Evolutionary conservation across 345 rosid species (phyloP).

Genomic region (Brassica napus): DNA sequence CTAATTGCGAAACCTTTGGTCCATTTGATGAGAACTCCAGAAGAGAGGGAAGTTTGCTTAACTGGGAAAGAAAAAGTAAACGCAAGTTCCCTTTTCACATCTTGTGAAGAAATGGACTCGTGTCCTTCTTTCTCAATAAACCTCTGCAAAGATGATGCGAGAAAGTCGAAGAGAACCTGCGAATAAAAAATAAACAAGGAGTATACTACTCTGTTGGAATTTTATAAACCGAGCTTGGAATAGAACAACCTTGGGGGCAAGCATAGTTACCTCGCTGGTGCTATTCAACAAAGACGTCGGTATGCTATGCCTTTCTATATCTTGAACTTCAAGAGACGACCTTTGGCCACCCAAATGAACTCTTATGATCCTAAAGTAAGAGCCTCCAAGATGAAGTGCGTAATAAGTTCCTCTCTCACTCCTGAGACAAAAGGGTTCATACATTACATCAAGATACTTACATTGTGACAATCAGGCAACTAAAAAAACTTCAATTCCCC

Average conservation of each 20-base stretch:
- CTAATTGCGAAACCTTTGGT: slow-evolving; percentile 76
- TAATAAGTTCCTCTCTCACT: slow-evolving; percentile 80
- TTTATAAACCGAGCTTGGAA: neutral
- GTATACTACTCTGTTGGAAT: neutral
- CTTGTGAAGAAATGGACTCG: slow-evolving; percentile 26
- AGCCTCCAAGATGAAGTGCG: slow-evolving; percentile 85
- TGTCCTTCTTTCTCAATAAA: slow-evolving; percentile 68
- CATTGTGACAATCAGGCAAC: neutral
- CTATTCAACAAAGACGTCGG: slow-evolving; percentile 65
- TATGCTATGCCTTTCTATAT: slow-evolving; percentile 59
- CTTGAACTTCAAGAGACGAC: slow-evolving; percentile 56
- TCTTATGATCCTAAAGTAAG: slow-evolving; percentile 80
- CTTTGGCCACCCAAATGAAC: slow-evolving; percentile 75
- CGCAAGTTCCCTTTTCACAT: slow-evolving; percentile 64
- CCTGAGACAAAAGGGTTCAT: slow-evolving; percentile 48
- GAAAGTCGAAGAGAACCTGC: slow-evolving; percentile 83
- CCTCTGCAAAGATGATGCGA: slow-evolving; percentile 65
- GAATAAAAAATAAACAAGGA: slow-evolving; percentile 5
- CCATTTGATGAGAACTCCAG: slow-evolving; percentile 80
- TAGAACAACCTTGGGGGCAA: neutral
- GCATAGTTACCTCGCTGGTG: slow-evolving; percentile 65
- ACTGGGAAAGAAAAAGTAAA: slow-evolving; percentile 91
- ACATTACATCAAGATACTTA: neutral
- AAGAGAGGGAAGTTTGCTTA: slow-evolving; percentile 63
- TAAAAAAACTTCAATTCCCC: neutral